Evolutionary conservation across 2,329 filamentous ascomycete species (phyloP).

Genomic region (Cladophialophora carrionii): DNA sequence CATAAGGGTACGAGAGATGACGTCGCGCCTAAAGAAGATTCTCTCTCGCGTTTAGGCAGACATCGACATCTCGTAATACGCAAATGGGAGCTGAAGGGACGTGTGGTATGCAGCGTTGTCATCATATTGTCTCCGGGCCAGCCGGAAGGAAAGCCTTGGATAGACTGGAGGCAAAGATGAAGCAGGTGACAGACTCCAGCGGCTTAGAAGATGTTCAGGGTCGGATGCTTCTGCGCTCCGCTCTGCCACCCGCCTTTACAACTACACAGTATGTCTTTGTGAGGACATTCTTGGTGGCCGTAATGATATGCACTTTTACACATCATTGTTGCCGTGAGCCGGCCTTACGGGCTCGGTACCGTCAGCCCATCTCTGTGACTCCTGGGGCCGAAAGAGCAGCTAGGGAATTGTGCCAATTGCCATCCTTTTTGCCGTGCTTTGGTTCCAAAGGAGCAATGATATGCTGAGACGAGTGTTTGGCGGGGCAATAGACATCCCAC

Average conservation of each 20-base stretch:
- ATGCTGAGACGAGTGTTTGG: constrained; percentile 7
- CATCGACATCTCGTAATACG: constrained; percentile 14
- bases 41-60: constrained; percentile 20
- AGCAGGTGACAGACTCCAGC: neutral
- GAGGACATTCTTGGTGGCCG: neutral
- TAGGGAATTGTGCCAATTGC: neutral
- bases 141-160: constrained; percentile 15
- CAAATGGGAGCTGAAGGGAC: constrained; percentile 1
- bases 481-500: constrained; percentile 28
- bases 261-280: neutral
- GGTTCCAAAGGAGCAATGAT: constrained; percentile 7
- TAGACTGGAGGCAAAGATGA: constrained; percentile 8
- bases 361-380: constrained; percentile 11
- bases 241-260: neutral
- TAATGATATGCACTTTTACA: neutral
- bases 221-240: constrained; percentile 12
- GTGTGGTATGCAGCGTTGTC: constrained; percentile 20
- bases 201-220: neutral
- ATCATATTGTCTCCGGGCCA: constrained; percentile 16
- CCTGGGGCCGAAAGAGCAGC: neutral
- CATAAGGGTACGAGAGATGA: constrained; percentile 19
- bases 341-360: constrained; percentile 13
- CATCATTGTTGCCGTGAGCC: neutral
- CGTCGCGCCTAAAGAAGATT: constrained; percentile 20
- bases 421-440: neutral